Evolutionary conservation across 768 basidiomycete genomes (phyloP).

Genomic region (Lanmaoa rubissima): DNA sequence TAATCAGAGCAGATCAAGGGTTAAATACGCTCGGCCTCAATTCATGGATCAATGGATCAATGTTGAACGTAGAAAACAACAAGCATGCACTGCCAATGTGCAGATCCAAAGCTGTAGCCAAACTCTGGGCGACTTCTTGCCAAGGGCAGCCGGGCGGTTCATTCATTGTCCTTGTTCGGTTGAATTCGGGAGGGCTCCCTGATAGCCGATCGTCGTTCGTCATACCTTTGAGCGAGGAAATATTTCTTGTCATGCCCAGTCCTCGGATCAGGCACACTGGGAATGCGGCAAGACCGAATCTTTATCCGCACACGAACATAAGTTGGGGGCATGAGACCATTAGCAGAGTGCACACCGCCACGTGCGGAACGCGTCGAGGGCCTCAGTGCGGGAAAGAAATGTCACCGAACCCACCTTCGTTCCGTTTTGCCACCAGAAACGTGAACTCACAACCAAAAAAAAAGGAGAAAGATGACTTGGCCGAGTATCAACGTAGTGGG

Average conservation of each 20-base stretch:
- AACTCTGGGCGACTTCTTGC: background rate
- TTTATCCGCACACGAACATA: background rate
- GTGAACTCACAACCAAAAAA: background rate
- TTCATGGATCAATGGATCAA: background rate
- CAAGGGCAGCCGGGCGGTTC: background rate
- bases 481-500: no score
- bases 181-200: no score
- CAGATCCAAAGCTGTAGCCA: no score
- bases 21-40: conserved; percentile 10
- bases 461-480: background rate
- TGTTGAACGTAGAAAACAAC: background rate
- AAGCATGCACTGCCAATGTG: conserved; percentile 1
- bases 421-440: background rate
- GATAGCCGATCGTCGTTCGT: background rate
- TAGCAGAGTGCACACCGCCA: background rate
- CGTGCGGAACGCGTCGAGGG: background rate
- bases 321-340: background rate
- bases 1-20: background rate
- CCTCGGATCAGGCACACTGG: background rate
- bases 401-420: background rate
- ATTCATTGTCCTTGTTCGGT: background rate
- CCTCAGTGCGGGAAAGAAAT: background rate
- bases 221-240: background rate
- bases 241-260: background rate
- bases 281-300: background rate